Evolutionary conservation across 352 stramenopile genomes (phyloP), one percentile per base, ranked within the genome.

Genomic region (Pythium biforme): DNA sequence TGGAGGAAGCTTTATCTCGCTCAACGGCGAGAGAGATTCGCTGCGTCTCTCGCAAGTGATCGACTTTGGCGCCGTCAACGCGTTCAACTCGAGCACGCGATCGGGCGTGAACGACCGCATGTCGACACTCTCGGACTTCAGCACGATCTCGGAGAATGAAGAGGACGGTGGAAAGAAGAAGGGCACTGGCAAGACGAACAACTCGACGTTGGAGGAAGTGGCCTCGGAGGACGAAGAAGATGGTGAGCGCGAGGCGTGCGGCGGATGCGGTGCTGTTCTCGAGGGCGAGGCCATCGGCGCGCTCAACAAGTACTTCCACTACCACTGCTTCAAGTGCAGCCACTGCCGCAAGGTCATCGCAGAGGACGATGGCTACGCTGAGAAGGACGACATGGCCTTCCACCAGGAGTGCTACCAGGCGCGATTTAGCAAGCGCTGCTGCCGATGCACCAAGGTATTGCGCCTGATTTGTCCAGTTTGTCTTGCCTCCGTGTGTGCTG

Each of bases 291-390:
- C 84, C 20, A 77, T 94, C 49, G 82, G 81, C n/a, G 84, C 84
- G 14, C 40, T 94, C 39, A 87, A 88, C 71, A 76, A 89, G 39
- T 94, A 90, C 64, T 94, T 90, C 68, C 84, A 94, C 59, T 84
- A 86, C 55, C 78, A 93, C 75, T 93, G 84, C 64, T 93, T 93
- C 67, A 91, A 93, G 66, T 93, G 84, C 65, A 86, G 73, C 50
- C 75, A 94, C 60, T 94, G 84, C 53, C 76, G 59, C 39, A 72
- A 76, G 27, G 69, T 88, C 26, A 94, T 94, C 25, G 73, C 80
- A 0, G 84, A 90, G 72, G 83, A 90, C 46, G 79, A 90, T 55
- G 84, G 84, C 15, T 94, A 94, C 50, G 84, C 84, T 51, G 84
- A 94, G 60, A 91, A 94, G 53, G 77, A 94, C 55, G 77, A 80